Evolutionary conservation across 2,329 filamentous ascomycete species (phyloP), one percentile per base, ranked within the genome.

Genomic region (Aspergillus calidoustus): DNA sequence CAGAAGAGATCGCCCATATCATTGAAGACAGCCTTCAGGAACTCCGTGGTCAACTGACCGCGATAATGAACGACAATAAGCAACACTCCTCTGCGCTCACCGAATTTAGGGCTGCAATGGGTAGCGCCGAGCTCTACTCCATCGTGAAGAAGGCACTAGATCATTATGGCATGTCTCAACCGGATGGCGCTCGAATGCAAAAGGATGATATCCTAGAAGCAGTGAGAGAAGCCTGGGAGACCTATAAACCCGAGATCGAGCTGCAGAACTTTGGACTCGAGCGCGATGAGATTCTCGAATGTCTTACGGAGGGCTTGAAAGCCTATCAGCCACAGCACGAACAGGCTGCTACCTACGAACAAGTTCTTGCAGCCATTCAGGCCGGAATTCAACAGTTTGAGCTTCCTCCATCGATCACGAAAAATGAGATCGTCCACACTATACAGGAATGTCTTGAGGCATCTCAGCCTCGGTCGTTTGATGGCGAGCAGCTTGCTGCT

Each of bases 211-310:
- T 98, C 41, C 85, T 98, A 2, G 86, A 91, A 30, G 93, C 93
- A 3, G 91, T 98, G 15, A 89, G 89, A 68, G 93, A 97, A 68
- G 94, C 93, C 1, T 96, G 93, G 87, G 94, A 97, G 73, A 91
- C 89, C 57, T 96, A 96, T 79, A 96, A 96, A 77, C 94, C 94
- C 1, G 92, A 97, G 69, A 92, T 97, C 54, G 90, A 96, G 69
- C 84, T 96, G 4, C 90, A 97, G 69, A 92, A 96, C 70, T 91
- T 96, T 64, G 94, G 93, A 2, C 82, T 98, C 1, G 94, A 97
- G 74, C 86, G 92, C 5, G 92, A 97, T 13, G 94, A 98, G 72
- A 91, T 98, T 52, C 82, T 98, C 15, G 88, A 90, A 44, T 96
- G 93, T 67, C 83, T 98, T 28, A 89, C 91, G 68, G 90, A 97